These are phyloP conservation scores for Acaromyces ingoldii DNA, from an alignment of 1,284 basidiomycete species.

Conservation along the genomic window DNA sequence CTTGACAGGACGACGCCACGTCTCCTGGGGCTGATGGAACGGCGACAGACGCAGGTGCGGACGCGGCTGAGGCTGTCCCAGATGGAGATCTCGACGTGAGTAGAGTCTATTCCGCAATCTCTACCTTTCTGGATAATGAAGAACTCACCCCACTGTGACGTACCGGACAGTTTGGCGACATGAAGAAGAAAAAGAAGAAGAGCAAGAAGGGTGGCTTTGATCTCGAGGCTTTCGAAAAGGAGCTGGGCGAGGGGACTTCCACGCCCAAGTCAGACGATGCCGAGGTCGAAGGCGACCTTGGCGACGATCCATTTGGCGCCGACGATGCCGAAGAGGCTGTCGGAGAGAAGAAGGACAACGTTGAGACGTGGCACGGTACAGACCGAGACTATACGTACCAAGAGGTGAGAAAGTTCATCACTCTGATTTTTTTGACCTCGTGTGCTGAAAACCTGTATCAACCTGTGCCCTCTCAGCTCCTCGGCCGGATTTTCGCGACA, in stretches of 20 bases:
- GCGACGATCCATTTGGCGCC: conserved; percentile 39
- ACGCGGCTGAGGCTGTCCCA: conserved; percentile 25
- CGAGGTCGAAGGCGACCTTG: conserved; percentile 42
- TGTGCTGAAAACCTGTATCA: not conserved
- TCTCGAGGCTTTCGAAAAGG: conserved; percentile 52
- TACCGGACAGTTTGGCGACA: conserved; percentile 55
- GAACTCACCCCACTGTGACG: conserved; percentile 15
- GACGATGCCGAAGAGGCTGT: conserved; percentile 25
- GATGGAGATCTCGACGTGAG: conserved; percentile 51
- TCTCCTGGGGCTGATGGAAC: conserved; percentile 15
- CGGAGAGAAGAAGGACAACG: conserved; percentile 15
- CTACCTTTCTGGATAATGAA: conserved; percentile 25
- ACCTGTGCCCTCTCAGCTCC: conserved; percentile 60
- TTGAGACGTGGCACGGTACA: conserved; percentile 69
- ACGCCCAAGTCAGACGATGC: conserved; percentile 58
- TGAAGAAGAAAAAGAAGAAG: conserved; percentile 57
- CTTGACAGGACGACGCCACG: conserved; percentile 22
- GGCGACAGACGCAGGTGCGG: conserved; percentile 19
- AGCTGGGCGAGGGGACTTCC: conserved; percentile 52
- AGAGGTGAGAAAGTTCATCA: conserved; percentile 61
- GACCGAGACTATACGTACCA: conserved; percentile 92
- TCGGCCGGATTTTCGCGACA: conserved; percentile 84
- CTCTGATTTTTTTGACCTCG: not conserved
- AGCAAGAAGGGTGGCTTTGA: conserved; percentile 50
- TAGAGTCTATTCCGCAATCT: conserved; percentile 4